These are phyloP conservation scores for Epichloe gansuensis DNA, from an alignment of 2,329 filamentous ascomycete species.

Conservation along the genomic window DNA sequence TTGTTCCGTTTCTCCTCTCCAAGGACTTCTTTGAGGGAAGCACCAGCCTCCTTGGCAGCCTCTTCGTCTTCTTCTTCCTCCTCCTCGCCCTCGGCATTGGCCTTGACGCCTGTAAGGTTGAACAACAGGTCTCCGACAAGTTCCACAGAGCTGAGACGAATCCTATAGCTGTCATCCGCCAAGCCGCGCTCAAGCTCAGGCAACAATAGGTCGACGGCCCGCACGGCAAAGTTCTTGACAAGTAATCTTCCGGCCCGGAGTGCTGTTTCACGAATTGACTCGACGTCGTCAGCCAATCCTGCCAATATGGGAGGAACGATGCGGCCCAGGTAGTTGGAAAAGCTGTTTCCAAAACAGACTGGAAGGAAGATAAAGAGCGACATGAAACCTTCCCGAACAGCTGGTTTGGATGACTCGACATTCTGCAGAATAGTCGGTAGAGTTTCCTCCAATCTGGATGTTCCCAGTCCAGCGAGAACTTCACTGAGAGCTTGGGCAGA, in stretches of 20 bases:
- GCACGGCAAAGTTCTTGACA: conserved; percentile 96
- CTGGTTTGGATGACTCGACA: conserved; percentile 76
- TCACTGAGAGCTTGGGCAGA: conserved; percentile 94
- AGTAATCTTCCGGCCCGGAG: conserved; percentile 83
- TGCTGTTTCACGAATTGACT: conserved; percentile 94
- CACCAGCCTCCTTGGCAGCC: conserved; percentile 69
- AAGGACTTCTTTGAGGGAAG: conserved; percentile 85
- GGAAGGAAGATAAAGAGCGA: conserved; percentile 98
- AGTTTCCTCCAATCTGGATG: conserved; percentile 84
- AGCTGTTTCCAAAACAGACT: conserved; percentile 97
- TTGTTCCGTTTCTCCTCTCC: conserved; percentile 95
- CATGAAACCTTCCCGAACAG: conserved; percentile 97
- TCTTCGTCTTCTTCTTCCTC: conserved; percentile 53
- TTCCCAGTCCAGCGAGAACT: conserved; percentile 89
- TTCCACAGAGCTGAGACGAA: conserved; percentile 95
- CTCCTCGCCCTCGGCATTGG: conserved; percentile 64
- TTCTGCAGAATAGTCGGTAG: conserved; percentile 94
- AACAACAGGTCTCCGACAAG: conserved; percentile 93
- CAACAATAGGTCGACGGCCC: conserved; percentile 83
- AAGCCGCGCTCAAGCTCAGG: conserved; percentile 92
- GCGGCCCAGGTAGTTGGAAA: conserved; percentile 84
- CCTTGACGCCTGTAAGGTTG: conserved; percentile 90
- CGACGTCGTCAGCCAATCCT: conserved; percentile 88
- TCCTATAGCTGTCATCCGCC: conserved; percentile 95
- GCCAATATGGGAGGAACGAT: conserved; percentile 93